phyloP scores from a whole-genome alignment of 306 rosid genomes.

The Castanospermum australe region DNA sequence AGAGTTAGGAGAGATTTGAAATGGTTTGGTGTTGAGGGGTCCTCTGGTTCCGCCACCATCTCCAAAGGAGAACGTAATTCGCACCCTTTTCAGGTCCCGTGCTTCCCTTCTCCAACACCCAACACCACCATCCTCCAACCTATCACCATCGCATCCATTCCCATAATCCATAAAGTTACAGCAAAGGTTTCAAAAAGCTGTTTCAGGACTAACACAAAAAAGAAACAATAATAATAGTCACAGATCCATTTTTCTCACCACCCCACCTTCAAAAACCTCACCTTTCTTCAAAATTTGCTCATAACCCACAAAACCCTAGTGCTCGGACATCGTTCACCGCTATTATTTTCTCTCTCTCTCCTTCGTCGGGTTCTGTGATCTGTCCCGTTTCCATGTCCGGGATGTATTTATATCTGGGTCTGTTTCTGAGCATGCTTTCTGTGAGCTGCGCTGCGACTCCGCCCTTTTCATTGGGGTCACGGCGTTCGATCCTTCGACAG shows the following conservation, averaged over 20 bases:
- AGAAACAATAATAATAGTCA: not conserved
- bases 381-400: constrained; percentile 38
- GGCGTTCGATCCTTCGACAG: constrained; percentile 69
- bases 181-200: not conserved
- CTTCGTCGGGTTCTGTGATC: constrained; percentile 11
- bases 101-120: not conserved
- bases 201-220: not conserved
- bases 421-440: constrained; percentile 43
- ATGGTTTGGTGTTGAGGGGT: not conserved
- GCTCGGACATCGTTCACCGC: not conserved
- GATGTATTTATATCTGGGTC: constrained; percentile 36
- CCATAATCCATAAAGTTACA: not conserved
- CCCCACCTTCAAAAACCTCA: constrained; percentile 19
- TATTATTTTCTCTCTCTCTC: not conserved
- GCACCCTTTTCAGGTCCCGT: constrained; percentile 7
- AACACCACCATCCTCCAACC: not conserved
- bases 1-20: not conserved
- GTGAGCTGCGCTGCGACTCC: constrained; percentile 37
- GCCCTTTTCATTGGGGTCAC: constrained; percentile 42
- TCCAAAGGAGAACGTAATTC: constrained; percentile 27
- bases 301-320: constrained; percentile 34
- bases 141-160: not conserved
- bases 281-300: constrained; percentile 9
- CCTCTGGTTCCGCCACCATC: constrained; percentile 27
- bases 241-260: constrained; percentile 30